Evolutionary conservation across 2,329 filamentous ascomycete species (phyloP), one percentile per base, ranked within the genome.

Genomic region (Diaporthe amygdali): DNA sequence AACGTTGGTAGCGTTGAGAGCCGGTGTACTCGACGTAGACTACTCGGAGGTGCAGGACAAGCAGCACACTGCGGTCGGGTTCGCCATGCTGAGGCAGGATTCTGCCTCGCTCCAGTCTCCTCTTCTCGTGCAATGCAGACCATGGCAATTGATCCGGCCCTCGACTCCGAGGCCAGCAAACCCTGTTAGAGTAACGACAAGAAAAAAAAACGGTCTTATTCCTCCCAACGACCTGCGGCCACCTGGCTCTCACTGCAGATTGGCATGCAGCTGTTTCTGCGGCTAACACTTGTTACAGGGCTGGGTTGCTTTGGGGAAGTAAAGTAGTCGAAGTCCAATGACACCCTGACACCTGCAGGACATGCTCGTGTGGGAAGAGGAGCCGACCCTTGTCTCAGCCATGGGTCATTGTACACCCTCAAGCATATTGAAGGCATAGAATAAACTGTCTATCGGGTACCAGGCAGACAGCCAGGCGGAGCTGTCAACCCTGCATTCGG

Each of bases 181-280:
- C 30, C 14, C 59, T 44, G 37, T 30, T 25, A 2, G 12, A 10
- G 25, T 17, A n/a, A 25, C 37, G 59, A 64, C 20, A 46, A 34
- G n/a, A 47, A 25, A 64, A 49, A n/a, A 51, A 64, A 37, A 47
- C 14, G 59, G 41, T 30, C 34, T 64, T 44, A 30, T 49, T 37
- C 32, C 54, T 55, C 41, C 55, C 41, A 68, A 51, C 46, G 66
- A 41, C 44, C 66, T 49, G 52, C 66, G 55, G 55, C 52, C 66
- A 68, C 54, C 32, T 68, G 66, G 52, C 66, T 68, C 41, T 61
- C n/a, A 68, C 52, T 59, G 66, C 66, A 59, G 52, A 59, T 68
- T 68, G 66, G 54, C 41, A 51, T 68, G 66, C 52, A 68, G 52
- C 51, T 20, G 30, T n/a, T 32, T 9, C 52, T 56, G 49, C 41